Conservation (phyloP, 2,329 filamentous ascomycete genomes). For the Ophiostoma quercus region DNA sequence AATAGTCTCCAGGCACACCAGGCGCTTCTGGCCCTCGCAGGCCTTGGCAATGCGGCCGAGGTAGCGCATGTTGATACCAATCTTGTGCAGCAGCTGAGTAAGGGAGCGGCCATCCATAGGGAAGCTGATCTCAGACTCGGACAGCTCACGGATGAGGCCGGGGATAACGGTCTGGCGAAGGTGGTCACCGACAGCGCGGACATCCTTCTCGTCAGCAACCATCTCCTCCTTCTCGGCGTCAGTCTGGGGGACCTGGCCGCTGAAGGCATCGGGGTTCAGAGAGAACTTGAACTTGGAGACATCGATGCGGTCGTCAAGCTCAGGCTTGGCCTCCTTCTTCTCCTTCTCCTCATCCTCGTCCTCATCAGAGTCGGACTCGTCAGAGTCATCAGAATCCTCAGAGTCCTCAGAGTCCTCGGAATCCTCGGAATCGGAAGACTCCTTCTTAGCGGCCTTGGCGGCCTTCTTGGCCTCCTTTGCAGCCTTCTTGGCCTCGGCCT, state of each 20-base stretch:
- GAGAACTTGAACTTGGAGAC: slow-evolving; percentile 81
- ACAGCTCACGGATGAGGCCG: slow-evolving; percentile 78
- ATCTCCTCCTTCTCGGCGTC: slow-evolving; percentile 83
- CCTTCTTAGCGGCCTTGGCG: slow-evolving; percentile 9
- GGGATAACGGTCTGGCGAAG: slow-evolving; percentile 74
- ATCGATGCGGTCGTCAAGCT: slow-evolving; percentile 63
- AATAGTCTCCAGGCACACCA: slow-evolving; percentile 72
- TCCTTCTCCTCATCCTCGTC: slow-evolving; percentile 42
- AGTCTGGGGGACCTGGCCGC: slow-evolving; percentile 82
- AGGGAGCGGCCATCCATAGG: slow-evolving; percentile 97
- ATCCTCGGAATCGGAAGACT: slow-evolving; percentile 3
- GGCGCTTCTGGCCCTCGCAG: slow-evolving; percentile 58
- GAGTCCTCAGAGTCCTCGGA: background rate
- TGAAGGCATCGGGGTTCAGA: slow-evolving; percentile 93
- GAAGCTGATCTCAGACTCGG: slow-evolving; percentile 90
- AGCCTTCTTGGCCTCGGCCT: slow-evolving; percentile 18
- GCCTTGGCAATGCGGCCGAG: slow-evolving; percentile 76
- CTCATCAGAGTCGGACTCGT: slow-evolving; percentile 10
- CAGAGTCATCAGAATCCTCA: background rate
- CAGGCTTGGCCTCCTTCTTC: slow-evolving; percentile 33
- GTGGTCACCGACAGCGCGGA: slow-evolving; percentile 75
- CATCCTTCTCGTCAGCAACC: slow-evolving; percentile 78
- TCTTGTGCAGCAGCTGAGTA: slow-evolving; percentile 84
- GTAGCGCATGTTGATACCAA: slow-evolving; percentile 94
- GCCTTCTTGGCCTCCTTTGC: slow-evolving; percentile 11